Evolutionary conservation across 192 early-diverging fungal species (phyloP), one percentile per base, ranked within the genome.

Genomic region (Dissophora ornata): DNA sequence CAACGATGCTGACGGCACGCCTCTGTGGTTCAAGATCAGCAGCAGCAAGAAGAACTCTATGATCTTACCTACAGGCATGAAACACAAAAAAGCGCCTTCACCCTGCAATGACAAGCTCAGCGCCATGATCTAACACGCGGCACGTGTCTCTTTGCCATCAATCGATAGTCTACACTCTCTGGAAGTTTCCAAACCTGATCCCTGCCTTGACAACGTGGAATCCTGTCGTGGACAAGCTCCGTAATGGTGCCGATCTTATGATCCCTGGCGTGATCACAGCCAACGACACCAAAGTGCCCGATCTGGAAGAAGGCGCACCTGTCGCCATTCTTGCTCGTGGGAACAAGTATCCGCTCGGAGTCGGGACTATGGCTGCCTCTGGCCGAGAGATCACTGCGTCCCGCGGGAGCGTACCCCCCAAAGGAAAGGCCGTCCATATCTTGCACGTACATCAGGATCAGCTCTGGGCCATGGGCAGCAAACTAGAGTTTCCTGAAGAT

Each of bases 211-310:
- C 83, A 44, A 94, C 93, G 8, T 87, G 86, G 75, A 77, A 80
- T n/a, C 73, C 82, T 13, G 94, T 94, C 1, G 67, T 95, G 38
- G 73, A 87, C 10, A 90, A 91, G 58, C 80, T 94, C 25, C 84
- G 87, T n/a, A 85, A 89, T 50, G 93, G 95, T 1, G 95, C 95
- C 6, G 90, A 93, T 75, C 66, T 93, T 19, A 93, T 93, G 92
- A 87, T 91, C 46, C 92, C 92, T 9, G 92, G 92, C 25, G 82
- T 93, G 19, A 82, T 92, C 30, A 47, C 81, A 19, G 69, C 80
- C 13, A 51, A 52, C 11, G 81, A 81, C 16, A 83, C 84, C 3
- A 55, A 71, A 12, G 64, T 83, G 1, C 87, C 84, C 7, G 66
- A 82, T 56, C 60, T 86, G 13, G 59, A 83, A 21, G 77, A 66